phyloP scores from a whole-genome alignment of 352 stramenopile species.

The Phytophthora pini region DNA sequence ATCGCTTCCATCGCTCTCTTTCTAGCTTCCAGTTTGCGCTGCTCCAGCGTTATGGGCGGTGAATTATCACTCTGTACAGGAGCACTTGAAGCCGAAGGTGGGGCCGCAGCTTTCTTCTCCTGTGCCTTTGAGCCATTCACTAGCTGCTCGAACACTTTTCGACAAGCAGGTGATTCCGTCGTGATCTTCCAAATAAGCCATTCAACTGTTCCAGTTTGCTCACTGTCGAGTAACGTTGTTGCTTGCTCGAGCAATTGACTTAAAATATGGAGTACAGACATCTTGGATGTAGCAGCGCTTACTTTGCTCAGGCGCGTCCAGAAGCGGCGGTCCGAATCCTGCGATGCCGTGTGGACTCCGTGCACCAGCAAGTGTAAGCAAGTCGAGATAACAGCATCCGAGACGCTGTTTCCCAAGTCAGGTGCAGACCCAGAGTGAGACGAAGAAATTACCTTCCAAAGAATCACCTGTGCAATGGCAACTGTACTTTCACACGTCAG shows the following conservation, averaged over 20 bases:
- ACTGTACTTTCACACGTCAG: slow-evolving; percentile 78
- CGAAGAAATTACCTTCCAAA: slow-evolving; percentile 64
- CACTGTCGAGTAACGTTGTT: slow-evolving; percentile 63
- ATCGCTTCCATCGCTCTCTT: slow-evolving; percentile 82
- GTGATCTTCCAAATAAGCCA: slow-evolving; percentile 79
- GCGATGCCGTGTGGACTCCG: slow-evolving; percentile 67
- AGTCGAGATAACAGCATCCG: slow-evolving; percentile 86
- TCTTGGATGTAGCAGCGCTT: slow-evolving; percentile 38
- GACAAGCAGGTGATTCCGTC: slow-evolving; percentile 51
- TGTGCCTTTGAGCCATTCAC: slow-evolving; percentile 41
- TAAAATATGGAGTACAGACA: slow-evolving; percentile 66
- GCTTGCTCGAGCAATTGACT: slow-evolving; percentile 54
- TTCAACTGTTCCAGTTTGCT: slow-evolving; percentile 76
- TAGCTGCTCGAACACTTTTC: slow-evolving; percentile 41
- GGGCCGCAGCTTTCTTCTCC: slow-evolving; percentile 23
- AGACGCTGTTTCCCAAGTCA: slow-evolving; percentile 52
- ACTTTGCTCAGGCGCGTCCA: slow-evolving; percentile 57
- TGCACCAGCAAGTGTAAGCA: slow-evolving; percentile 83
- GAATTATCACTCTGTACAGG: slow-evolving; percentile 9
- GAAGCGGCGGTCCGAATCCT: slow-evolving; percentile 39
- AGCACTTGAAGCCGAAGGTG: slow-evolving; percentile 4
- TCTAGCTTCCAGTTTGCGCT: slow-evolving; percentile 80
- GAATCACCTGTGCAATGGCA: slow-evolving; percentile 63
- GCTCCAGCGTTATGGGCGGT: slow-evolving; percentile 61
- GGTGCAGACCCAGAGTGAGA: slow-evolving; percentile 11